Conservation (phyloP, 768 basidiomycete genomes). For the Cystobasidiopsis lactophilus region DNA sequence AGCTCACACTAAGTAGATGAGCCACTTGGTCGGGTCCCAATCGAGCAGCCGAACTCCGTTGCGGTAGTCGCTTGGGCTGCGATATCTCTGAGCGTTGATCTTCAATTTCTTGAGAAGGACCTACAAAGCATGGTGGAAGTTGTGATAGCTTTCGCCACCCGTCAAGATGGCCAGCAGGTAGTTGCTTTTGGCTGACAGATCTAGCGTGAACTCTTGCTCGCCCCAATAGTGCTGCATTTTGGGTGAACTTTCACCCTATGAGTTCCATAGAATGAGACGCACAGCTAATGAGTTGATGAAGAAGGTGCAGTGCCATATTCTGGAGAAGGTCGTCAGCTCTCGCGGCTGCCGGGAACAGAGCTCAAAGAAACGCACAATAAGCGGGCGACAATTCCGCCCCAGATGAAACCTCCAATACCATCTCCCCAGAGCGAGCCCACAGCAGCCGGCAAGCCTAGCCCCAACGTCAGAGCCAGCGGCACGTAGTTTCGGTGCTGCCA, state of each 20-base stretch:
- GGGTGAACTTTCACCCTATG: too few species aligned
- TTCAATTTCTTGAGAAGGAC: neutral
- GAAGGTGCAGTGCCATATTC: conserved; percentile 57
- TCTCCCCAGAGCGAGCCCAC: conserved; percentile 43
- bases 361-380: conserved; percentile 40
- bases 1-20: conserved; percentile 35
- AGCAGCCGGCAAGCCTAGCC: conserved; percentile 37
- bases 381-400: conserved; percentile 44
- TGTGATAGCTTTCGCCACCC: conserved; percentile 57
- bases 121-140: conserved; percentile 27
- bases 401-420: conserved; percentile 42
- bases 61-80: conserved; percentile 61
- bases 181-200: conserved; percentile 54
- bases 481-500: conserved; percentile 52
- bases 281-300: conserved; percentile 59
- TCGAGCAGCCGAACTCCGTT: conserved; percentile 39
- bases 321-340: neutral
- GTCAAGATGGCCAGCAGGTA: conserved; percentile 48
- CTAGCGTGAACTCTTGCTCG: conserved; percentile 55
- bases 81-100: conserved; percentile 12
- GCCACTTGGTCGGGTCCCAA: conserved; percentile 70
- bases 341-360: neutral
- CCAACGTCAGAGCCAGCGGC: conserved; percentile 37
- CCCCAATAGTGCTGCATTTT: conserved; percentile 69
- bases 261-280: too few species aligned